Conservation (phyloP, 2,329 filamentous ascomycete species). For the Polychaeton citri region DNA sequence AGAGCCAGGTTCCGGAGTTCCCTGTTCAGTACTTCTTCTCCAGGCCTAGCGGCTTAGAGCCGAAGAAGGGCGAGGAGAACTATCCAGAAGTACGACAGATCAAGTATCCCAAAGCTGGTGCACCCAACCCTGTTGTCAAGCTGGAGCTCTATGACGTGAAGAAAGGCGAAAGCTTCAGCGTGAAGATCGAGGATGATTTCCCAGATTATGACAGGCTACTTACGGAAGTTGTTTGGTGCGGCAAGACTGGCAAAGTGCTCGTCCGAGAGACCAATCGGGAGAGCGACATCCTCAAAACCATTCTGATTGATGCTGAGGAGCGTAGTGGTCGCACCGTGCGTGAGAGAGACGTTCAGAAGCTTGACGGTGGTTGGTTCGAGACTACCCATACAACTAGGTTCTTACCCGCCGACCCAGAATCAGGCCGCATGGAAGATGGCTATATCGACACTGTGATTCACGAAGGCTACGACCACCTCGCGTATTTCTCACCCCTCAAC, state of each 20-base stretch:
- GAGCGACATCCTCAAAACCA: conserved; percentile 77
- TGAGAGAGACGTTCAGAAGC: conserved; percentile 60
- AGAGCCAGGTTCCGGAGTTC: conserved; percentile 80
- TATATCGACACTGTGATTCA: conserved; percentile 87
- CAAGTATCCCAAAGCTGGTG: conserved; percentile 94
- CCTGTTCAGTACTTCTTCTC: conserved; percentile 89
- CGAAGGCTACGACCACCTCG: conserved; percentile 78
- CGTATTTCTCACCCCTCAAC: conserved; percentile 83
- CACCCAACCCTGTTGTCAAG: conserved; percentile 82
- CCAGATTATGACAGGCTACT: conserved; percentile 72
- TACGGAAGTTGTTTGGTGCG: conserved; percentile 86
- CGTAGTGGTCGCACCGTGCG: conserved; percentile 68
- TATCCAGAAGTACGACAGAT: conserved; percentile 86
- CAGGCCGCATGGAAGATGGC: conserved; percentile 67
- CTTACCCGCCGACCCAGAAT: conserved; percentile 67
- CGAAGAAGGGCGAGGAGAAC: conserved; percentile 59
- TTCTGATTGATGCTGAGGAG: conserved; percentile 64
- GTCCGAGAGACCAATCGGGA: conserved; percentile 90
- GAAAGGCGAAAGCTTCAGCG: conserved; percentile 64
- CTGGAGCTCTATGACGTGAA: conserved; percentile 78
- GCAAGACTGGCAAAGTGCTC: conserved; percentile 57
- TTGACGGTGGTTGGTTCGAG: conserved; percentile 98
- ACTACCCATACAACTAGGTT: conserved; percentile 75
- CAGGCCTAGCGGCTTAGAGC: conserved; percentile 60
- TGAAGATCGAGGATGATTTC: conserved; percentile 67